These are phyloP conservation scores for Neurospora sp. DNA, from an alignment of 495 filamentous ascomycete species.

Conservation along the genomic window DNA sequence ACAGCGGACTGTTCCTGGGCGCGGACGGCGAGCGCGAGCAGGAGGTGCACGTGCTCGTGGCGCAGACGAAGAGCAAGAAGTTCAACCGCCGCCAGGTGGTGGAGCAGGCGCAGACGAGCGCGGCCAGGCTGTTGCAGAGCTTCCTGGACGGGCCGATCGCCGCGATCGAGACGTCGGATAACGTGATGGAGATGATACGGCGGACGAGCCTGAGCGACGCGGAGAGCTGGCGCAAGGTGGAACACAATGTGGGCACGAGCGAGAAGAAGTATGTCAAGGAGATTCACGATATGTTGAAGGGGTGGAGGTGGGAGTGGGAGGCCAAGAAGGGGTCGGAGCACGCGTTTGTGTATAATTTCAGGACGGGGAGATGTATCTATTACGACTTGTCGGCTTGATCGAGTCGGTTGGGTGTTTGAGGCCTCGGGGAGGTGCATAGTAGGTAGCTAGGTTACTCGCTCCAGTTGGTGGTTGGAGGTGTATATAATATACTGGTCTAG, in stretches of 20 bases:
- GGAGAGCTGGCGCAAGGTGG: slow-evolving; percentile 77
- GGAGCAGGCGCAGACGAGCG: slow-evolving; percentile 61
- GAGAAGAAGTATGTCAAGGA: slow-evolving; percentile 85
- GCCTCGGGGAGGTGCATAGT: not conserved
- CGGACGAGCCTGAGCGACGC: slow-evolving; percentile 66
- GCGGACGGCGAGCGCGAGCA: slow-evolving; percentile 43
- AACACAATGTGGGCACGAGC: slow-evolving; percentile 63
- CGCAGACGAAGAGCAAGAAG: slow-evolving; percentile 80
- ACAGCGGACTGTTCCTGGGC: slow-evolving; percentile 1
- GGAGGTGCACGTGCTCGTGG: slow-evolving; percentile 73
- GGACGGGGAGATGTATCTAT: slow-evolving; percentile 63
- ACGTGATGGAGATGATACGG: slow-evolving; percentile 69
- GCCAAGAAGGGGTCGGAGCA: slow-evolving; percentile 42
- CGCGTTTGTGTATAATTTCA: slow-evolving; percentile 74
- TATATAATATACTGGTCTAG: not conserved
- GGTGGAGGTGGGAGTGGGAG: slow-evolving; percentile 48
- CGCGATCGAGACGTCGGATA: slow-evolving; percentile 82
- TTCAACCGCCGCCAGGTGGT: slow-evolving; percentile 77
- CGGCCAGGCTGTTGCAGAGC: slow-evolving; percentile 51
- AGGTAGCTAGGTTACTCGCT: not conserved
- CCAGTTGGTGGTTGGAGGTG: not conserved
- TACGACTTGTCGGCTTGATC: slow-evolving; percentile 54
- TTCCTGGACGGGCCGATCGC: slow-evolving; percentile 69
- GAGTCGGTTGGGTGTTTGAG: not conserved
- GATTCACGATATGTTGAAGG: slow-evolving; percentile 65